A percentile compares a stretch with the other conserved stretches of the same genome.
Evolutionary conservation across 1,284 basidiomycete genomes (phyloP).

Genomic region (Austroboletus niveus): DNA sequence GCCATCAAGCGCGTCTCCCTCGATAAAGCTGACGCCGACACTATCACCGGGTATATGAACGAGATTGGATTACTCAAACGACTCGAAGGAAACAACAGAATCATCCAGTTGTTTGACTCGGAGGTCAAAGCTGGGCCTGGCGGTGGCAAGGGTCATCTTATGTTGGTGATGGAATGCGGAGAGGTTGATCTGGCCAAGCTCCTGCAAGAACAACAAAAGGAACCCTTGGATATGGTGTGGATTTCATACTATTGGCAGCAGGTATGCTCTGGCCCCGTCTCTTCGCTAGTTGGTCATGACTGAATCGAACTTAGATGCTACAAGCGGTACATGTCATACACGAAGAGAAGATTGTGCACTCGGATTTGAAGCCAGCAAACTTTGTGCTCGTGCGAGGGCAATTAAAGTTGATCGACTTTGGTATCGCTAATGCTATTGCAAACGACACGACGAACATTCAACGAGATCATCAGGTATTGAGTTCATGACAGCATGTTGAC

Average conservation of each 20-base stretch:
- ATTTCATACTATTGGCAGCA: conserved; percentile 95
- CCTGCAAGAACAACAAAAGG: conserved; percentile 77
- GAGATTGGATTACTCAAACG: conserved; percentile 88
- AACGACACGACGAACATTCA: conserved; percentile 98
- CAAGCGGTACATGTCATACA: conserved; percentile 95
- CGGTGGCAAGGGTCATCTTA: conserved; percentile 62
- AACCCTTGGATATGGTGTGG: conserved; percentile 87
- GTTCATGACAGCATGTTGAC: background rate
- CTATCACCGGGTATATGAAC: conserved; percentile 90
- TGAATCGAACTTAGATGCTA: conserved; percentile 66
- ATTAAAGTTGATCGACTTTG: conserved; percentile 94
- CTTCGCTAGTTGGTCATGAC: conserved; percentile 1
- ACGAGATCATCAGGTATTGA: conserved; percentile 80
- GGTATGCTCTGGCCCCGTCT: conserved; percentile 41
- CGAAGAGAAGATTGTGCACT: conserved; percentile 95
- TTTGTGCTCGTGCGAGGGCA: conserved; percentile 93
- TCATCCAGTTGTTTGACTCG: conserved; percentile 86
- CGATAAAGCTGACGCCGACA: conserved; percentile 82
- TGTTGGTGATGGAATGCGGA: conserved; percentile 93
- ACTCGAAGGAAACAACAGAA: conserved; percentile 82
- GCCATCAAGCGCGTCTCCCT: conserved; percentile 88
- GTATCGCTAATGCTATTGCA: conserved; percentile 95
- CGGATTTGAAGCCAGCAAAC: conserved; percentile 94
- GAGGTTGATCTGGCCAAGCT: conserved; percentile 86
- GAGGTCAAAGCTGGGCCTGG: conserved; percentile 69